Percentiles rank a stretch among this genome's conserved stretches.
Conservation (phyloP, 768 basidiomycete species). For the Cyclocybe cylindracea region DNA sequence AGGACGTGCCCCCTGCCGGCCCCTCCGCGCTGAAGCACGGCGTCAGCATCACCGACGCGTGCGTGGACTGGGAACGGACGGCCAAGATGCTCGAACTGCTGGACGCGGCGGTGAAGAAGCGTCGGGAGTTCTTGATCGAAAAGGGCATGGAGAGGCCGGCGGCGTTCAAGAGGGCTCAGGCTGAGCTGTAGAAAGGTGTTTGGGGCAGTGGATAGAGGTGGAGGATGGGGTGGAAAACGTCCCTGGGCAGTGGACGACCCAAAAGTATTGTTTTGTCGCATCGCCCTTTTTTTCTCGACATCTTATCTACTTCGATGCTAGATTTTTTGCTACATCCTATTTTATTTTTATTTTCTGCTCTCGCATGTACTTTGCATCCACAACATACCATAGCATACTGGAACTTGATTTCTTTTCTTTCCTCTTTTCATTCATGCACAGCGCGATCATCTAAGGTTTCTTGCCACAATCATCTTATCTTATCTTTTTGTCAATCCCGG, state of each 20-base stretch:
- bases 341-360: background rate
- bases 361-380: background rate
- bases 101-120: constrained; percentile 54
- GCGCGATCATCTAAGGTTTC: too few species aligned
- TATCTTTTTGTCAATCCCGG: too few species aligned
- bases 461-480: too few species aligned
- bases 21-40: constrained; percentile 72
- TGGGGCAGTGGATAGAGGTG: background rate
- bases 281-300: background rate
- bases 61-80: constrained; percentile 84
- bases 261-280: background rate
- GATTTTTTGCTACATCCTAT: background rate
- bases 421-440: too few species aligned
- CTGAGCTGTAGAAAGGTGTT: background rate
- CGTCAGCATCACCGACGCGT: constrained; percentile 91
- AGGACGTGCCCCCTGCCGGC: constrained; percentile 81
- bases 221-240: background rate
- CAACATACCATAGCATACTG: background rate
- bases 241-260: too few species aligned
- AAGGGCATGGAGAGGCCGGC: constrained; percentile 38
- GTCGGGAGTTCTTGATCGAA: constrained; percentile 43
- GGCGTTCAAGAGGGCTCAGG: constrained; percentile 30
- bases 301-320: background rate
- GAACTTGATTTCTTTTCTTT: background rate
- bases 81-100: constrained; percentile 72